Evolutionary conservation across 306 rosid genomes (phyloP), one percentile per base, ranked within the genome.

Genomic region (Dryas octopetala): DNA sequence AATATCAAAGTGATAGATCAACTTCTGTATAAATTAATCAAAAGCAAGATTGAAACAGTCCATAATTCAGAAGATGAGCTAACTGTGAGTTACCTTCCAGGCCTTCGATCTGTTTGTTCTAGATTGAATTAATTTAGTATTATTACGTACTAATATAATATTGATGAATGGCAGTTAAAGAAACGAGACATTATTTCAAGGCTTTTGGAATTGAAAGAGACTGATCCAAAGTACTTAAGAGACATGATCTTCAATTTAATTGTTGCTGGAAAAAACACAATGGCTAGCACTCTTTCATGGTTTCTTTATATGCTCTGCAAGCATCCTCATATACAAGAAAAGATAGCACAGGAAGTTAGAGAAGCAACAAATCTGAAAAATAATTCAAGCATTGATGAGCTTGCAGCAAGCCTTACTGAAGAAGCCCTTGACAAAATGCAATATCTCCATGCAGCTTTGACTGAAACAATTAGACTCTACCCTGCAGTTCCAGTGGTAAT

Each of bases 401-500:
- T 85, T 49, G 85, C 73, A 52, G 83, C 10, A 57, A 54, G 66
- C 6, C 40, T 88, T 51, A 87, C 81, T 2, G 88, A 85, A 67
- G 82, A 84, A 70, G 74, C 54, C 57, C 55, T 85, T 43, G 83
- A 85, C 53, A 91, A 85, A 75, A 86, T 88, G 90, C 81, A 73
- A 46, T 85, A 84, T 78, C 85, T 88, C 3, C 74, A 70, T 78
- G 91, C 93, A 46, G 68, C 90, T 66, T 61, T 88, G 65, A 75
- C 78, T 32, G 93, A 90, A 77, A 88, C 86, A 4, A 74, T 86
- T 41, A 86, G 89, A 58, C 86, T 90, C 51, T 79, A 90, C 70
- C 93, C 93, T 43, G 81, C 93, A 67, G 80, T 85, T 68, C 90
- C 91, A 11, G 75, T 79, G 91, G 96, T 85, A 78, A 74, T 28